These are phyloP conservation scores for Coemansia sp. DNA, from an alignment of 192 early-diverging fungal genomes.

Conservation along the genomic window DNA sequence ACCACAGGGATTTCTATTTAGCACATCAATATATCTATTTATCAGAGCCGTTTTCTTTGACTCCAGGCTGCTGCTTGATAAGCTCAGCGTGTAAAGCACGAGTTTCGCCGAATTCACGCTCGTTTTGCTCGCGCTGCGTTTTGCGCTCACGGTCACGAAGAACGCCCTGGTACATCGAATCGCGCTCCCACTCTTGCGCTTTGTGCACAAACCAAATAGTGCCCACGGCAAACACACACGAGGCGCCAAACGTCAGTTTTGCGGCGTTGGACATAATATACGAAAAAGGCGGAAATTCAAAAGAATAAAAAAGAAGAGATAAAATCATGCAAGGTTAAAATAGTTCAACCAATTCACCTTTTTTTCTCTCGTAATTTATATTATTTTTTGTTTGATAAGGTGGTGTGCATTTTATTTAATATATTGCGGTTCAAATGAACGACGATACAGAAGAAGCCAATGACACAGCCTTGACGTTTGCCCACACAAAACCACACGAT, in stretches of 20 bases:
- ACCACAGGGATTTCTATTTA: not conserved
- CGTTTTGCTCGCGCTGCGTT: conserved; percentile 46
- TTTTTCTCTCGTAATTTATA: no score
- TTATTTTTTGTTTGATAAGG: not conserved
- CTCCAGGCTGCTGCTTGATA: conserved; percentile 33
- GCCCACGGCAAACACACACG: conserved; percentile 40
- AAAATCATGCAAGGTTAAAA: not conserved
- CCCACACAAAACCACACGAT: conserved; percentile 2
- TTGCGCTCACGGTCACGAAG: conserved; percentile 49
- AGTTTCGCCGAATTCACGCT: conserved; percentile 45
- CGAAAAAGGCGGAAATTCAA: conserved; percentile 2
- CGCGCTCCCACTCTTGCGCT: conserved; percentile 42
- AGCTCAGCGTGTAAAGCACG: conserved; percentile 46
- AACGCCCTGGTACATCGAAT: conserved; percentile 51
- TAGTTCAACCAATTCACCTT: not conserved
- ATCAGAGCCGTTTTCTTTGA: conserved; percentile 1
- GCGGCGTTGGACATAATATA: conserved; percentile 49
- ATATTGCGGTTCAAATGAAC: conserved; percentile 10
- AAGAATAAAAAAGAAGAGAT: conserved; percentile 1
- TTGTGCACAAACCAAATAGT: conserved; percentile 54
- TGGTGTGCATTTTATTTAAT: conserved; percentile 2
- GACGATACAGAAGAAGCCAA: conserved; percentile 6
- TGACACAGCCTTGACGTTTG: conserved; percentile 7
- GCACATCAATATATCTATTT: not conserved
- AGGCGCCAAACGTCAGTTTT: conserved; percentile 44